Evolutionary conservation across 2,329 filamentous ascomycete genomes (phyloP).

Genomic region (Colletotrichum kahawae): DNA sequence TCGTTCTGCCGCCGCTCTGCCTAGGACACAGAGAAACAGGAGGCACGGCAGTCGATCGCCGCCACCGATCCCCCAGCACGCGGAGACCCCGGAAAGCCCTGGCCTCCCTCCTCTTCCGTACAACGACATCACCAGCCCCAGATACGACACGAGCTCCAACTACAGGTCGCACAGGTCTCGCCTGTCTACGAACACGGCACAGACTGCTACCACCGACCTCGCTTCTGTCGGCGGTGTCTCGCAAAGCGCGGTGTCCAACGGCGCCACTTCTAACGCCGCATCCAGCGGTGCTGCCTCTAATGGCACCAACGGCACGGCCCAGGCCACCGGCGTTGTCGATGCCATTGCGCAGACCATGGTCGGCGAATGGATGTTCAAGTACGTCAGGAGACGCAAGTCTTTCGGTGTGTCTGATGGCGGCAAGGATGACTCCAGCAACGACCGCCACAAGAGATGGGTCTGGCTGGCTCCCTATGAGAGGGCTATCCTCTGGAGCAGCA

Average conservation of each 20-base stretch:
- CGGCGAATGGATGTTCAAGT: constrained; percentile 96
- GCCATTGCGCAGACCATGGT: constrained; percentile 99
- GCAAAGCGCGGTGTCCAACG: constrained; percentile 52
- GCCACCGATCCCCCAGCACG: constrained; percentile 70
- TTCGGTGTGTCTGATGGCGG: constrained; percentile 79
- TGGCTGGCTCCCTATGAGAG: constrained; percentile 98
- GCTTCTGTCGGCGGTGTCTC: constrained; percentile 42
- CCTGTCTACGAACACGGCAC: constrained; percentile 64
- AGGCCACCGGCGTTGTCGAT: constrained; percentile 85
- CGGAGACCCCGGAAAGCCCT: constrained; percentile 72
- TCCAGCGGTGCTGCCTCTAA: constrained; percentile 47
- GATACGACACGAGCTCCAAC: constrained; percentile 36
- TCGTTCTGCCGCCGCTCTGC: constrained; percentile 79
- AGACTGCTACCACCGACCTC: constrained; percentile 48
- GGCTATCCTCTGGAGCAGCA: constrained; percentile 97
- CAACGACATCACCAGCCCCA: constrained; percentile 73
- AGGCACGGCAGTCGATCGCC: constrained; percentile 64
- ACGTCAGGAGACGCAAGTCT: constrained; percentile 85
- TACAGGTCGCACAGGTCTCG: constrained; percentile 60
- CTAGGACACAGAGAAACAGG: constrained; percentile 55
- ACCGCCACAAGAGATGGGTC: constrained; percentile 95
- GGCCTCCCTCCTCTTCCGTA: constrained; percentile 73
- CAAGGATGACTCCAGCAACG: constrained; percentile 73
- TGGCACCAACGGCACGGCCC: constrained; percentile 52
- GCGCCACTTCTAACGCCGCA: constrained; percentile 35